These are phyloP conservation scores for Wickerhamiella dianesei DNA, from an alignment of 805 yeast genomes.

Conservation along the genomic window DNA sequence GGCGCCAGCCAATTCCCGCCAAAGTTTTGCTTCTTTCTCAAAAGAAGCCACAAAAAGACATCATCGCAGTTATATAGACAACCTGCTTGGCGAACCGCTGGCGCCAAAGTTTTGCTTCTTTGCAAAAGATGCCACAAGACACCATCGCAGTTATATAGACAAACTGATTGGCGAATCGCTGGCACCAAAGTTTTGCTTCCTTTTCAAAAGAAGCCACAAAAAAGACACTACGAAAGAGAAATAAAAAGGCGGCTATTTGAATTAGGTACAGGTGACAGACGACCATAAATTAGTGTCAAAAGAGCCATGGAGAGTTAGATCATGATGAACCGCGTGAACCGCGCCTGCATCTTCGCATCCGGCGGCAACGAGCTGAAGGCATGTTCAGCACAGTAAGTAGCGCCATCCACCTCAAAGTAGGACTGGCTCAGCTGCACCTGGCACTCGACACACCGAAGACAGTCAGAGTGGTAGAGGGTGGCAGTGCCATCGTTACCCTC, in stretches of 20 bases:
- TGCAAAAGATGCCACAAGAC: no score
- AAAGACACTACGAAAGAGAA: background rate
- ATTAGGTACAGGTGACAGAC: conserved; percentile 1
- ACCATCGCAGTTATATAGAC: no score
- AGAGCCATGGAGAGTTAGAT: conserved; percentile 12
- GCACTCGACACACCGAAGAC: conserved; percentile 61
- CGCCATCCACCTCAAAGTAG: conserved; percentile 25
- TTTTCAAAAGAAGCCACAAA: no score
- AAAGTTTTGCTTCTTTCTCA: no score
- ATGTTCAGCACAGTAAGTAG: conserved; percentile 26
- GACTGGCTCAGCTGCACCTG: conserved; percentile 19
- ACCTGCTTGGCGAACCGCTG: no score
- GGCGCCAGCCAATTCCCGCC: no score
- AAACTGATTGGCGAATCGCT: no score
- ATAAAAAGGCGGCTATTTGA: background rate
- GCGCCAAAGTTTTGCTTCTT: no score
- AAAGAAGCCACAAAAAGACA: no score
- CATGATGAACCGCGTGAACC: conserved; percentile 23
- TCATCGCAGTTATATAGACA: no score
- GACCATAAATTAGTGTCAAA: background rate
- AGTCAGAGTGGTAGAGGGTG: conserved; percentile 61
- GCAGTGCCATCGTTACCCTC: conserved; percentile 31
- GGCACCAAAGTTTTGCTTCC: no score
- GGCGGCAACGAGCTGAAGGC: conserved; percentile 20
- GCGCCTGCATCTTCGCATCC: conserved; percentile 17